Evolutionary conservation across 2,329 filamentous ascomycete species (phyloP), one percentile per base, ranked within the genome.

Genomic region (Hirsutella minnesotensis): DNA sequence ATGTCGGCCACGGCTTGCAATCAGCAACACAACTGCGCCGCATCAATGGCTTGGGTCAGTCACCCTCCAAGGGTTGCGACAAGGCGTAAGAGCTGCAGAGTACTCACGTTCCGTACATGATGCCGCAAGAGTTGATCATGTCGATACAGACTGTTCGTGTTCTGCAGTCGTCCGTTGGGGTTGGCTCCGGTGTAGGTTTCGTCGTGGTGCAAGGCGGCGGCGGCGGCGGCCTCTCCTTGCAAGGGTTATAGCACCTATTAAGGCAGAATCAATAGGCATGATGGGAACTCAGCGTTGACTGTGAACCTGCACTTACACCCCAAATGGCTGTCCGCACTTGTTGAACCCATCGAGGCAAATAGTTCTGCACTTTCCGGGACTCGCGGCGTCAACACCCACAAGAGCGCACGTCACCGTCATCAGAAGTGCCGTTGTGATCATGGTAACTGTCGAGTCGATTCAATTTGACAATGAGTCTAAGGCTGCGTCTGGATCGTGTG

Each of bases 61-160:
- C 8, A 38, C 15, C 16, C 13, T 5, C 20, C 36, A 20, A 22
- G 15, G 8, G 8, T 7, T n/a, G n/a, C 12, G 22, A 39, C 22
- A 8, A 18, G 5, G 9, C 3, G 18, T 9, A 35, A 18, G 16
- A 13, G 7, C 12, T 12, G 5, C n/a, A 9, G 22, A 9, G 8
- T 8, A 40, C 39, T 40, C 7, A 40, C 39, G 29, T 34, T 9
- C 39, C 39, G 30, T 40, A 40, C 29, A 40, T 24, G 3, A 34
- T 40, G 39, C 39, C 39, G 20, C 39, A 40, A 29, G 27, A 33
- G 30, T 40, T 40, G 13, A 34, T 34, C 10, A n/a, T n/a, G 39
- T 40, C 39, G 30, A 40, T 40, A 16, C 39, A 40, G 30, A 40
- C 27, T 9, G 39, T 40, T 13, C 39, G 39, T 9, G 39, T 20